Base-by-base conservation (phyloP, 2,329 filamentous ascomycete genomes). In the Xenoacremonium recifei region DNA sequence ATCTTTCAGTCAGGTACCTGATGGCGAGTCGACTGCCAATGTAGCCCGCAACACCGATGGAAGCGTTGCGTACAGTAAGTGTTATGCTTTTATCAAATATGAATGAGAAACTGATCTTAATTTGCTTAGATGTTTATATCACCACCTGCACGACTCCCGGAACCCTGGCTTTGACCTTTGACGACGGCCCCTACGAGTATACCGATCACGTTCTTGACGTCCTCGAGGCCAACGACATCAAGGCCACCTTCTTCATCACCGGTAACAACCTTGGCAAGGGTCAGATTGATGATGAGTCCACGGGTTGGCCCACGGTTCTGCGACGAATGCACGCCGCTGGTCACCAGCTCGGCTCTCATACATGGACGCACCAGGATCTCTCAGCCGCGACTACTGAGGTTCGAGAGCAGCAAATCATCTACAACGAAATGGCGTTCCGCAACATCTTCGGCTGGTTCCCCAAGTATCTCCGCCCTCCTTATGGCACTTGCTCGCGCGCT, bases 321-420 rank as follows among this genome's bases (percentile, higher is more conserved):
- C 53, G 51, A 2, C 62, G 68, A 21, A 72, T 71, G 63, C 51
- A 67, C 42, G 43, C 45, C 5, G 58, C 62, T 6, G 70, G 69
- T 6, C 71, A 74, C 44, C 70, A 75, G 32, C 57, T 75, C 18
- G 69, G 61, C 6, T 67, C 65, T 20, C 72, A 71, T 45, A 71
- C 66, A 7, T 73, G 67, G 69, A 63, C 67, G 45, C 72, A 75
- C 49, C 58, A 59, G 31, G 61, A 73, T 42, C 57, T 75, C 16
- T 60, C 62, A 23, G 41, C 51, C 4, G 46, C 67, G 30, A 59
- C 50, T 30, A 53, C 55, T 4, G 51, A 57, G 4, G 46, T 63
- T 9, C 63, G 67, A 30, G 54, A 47, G 32, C 49, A 60, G 4
- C 63, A 76, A 49, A 67, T 75, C 45, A 53, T 63, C 5, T 65